Percentiles rank a stretch among this genome's conserved stretches.
phyloP scores from a whole-genome alignment of 148 eudicot species.

The Arctostaphylos glauca region DNA sequence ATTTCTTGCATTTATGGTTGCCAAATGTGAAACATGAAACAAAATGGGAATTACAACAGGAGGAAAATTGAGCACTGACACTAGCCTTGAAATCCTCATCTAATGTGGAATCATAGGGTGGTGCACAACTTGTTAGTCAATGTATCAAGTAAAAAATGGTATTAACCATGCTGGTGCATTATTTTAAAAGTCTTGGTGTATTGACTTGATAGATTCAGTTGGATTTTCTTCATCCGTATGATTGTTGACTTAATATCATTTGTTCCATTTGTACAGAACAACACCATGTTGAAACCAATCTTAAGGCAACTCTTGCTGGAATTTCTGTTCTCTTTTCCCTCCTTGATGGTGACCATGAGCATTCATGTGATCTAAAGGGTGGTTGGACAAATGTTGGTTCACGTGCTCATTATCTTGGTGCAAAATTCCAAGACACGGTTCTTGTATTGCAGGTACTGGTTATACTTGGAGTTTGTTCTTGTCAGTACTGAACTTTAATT shows the following conservation, averaged over 20 bases:
- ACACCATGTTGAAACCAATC: constrained; percentile 81
- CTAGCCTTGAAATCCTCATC: neutral
- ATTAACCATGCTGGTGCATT: neutral
- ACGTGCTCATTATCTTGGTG: constrained; percentile 50
- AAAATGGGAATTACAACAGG: neutral
- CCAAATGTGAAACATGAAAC: neutral
- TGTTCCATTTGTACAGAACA: constrained; percentile 52
- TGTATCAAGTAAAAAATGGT: neutral
- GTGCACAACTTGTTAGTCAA: neutral
- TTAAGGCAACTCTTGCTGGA: constrained; percentile 60
- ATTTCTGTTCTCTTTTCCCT: constrained; percentile 59
- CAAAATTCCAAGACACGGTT: constrained; percentile 40
- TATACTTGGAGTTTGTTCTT: constrained; percentile 11
- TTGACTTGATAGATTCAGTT: constrained; percentile 1
- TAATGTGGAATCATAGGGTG: neutral
- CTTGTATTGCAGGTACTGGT: constrained; percentile 63
- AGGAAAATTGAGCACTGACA: neutral
- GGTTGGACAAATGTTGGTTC: constrained; percentile 32
- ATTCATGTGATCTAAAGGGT: constrained; percentile 21
- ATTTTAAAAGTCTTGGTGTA: neutral
- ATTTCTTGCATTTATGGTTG: constrained; percentile 6
- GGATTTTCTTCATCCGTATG: neutral
- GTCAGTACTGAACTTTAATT: constrained; percentile 3
- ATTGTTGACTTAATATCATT: neutral
- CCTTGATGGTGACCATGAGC: constrained; percentile 53